Evolutionary conservation across 1,284 basidiomycete species (phyloP).

Genomic region (Somion occarium): DNA sequence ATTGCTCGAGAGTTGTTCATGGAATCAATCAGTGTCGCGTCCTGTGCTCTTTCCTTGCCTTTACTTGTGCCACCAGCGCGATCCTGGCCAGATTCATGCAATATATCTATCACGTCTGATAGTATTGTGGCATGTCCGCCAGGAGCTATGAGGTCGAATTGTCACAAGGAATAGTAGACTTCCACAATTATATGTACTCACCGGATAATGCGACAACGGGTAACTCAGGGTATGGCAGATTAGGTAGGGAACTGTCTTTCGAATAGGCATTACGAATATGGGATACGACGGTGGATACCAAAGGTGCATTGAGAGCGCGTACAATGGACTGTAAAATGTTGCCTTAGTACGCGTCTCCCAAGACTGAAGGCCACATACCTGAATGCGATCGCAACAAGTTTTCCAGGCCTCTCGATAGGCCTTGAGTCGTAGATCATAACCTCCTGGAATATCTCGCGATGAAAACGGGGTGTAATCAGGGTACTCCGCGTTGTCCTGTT

Average conservation of each 20-base stretch:
- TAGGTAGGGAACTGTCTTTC: slow-evolving; percentile 30
- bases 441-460: slow-evolving; percentile 23
- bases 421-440: slow-evolving; percentile 25
- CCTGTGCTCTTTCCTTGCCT: slow-evolving; percentile 8
- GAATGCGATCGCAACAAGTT: slow-evolving; percentile 27
- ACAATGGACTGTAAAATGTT: slow-evolving; percentile 14
- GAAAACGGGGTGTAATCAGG: slow-evolving; percentile 4
- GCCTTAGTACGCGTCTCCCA: not conserved
- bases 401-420: slow-evolving; percentile 28
- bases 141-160: slow-evolving; percentile 23
- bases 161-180: no score
- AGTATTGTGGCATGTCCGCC: slow-evolving; percentile 8
- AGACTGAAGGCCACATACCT: slow-evolving; percentile 20
- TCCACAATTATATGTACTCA: slow-evolving; percentile 20
- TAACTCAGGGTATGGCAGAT: slow-evolving; percentile 58
- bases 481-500: not conserved
- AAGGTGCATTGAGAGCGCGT: slow-evolving; percentile 21
- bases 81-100: not conserved
- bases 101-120: slow-evolving; percentile 7
- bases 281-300: slow-evolving; percentile 19
- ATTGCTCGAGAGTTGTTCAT: not conserved
- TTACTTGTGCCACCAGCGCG: not conserved
- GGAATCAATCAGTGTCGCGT: slow-evolving; percentile 23
- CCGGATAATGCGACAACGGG: slow-evolving; percentile 55
- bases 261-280: slow-evolving; percentile 24